Evolutionary conservation across 305 asterid genomes (phyloP).

Genomic region (Lippia alba): DNA sequence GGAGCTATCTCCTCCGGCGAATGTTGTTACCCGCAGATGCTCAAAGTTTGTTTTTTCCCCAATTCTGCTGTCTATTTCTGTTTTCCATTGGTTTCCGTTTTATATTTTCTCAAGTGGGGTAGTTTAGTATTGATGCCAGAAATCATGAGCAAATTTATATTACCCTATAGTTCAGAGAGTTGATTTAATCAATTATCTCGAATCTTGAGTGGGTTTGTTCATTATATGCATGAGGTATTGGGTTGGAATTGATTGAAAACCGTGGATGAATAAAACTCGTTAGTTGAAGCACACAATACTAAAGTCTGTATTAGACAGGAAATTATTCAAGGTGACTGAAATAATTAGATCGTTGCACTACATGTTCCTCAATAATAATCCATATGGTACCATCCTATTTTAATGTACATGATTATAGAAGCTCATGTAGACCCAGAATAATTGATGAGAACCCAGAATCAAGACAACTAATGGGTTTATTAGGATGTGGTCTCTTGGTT

Average conservation of each 20-base stretch:
- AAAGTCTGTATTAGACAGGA: neutral
- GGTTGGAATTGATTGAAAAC: neutral
- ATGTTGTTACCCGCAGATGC: slow-evolving; percentile 79
- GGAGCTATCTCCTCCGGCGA: slow-evolving; percentile 78
- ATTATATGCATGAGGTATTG: neutral
- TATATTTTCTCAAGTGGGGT: neutral
- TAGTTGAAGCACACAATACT: neutral
- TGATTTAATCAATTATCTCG: neutral
- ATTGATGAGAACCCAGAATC: neutral
- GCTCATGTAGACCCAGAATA: neutral
- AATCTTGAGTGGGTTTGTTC: neutral
- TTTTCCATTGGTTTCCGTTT: neutral
- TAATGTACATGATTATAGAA: neutral
- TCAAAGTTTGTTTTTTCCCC: slow-evolving; percentile 64
- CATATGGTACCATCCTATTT: neutral
- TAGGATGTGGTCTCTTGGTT: neutral
- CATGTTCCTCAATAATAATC: neutral
- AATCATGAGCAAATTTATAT: neutral
- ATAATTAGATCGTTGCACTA: neutral
- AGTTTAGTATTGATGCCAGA: slow-evolving; percentile 5
- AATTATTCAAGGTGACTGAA: slow-evolving; percentile 5
- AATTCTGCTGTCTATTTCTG: slow-evolving; percentile 13
- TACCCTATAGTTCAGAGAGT: neutral
- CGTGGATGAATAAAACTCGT: neutral
- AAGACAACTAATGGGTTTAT: neutral